Conservation (phyloP, 257 asterid species). For the Dorcoceras hygrometricum region DNA sequence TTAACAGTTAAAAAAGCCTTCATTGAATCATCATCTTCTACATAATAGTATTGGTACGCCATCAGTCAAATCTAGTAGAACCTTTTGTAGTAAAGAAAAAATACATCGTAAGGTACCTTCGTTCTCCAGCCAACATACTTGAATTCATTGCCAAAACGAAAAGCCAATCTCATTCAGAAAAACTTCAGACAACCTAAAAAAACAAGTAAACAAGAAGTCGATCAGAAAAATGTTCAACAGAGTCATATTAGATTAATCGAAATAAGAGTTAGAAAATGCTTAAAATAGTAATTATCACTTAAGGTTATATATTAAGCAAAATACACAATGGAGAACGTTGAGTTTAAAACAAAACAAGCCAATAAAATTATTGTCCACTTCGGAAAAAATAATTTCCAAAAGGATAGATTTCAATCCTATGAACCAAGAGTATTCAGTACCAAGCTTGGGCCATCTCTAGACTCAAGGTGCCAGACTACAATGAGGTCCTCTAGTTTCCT, state of each 20-base stretch:
- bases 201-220: conserved; percentile 9
- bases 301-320: not conserved
- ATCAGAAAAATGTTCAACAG: conserved; percentile 8
- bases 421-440: not conserved
- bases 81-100: not conserved
- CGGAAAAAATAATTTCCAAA: not conserved
- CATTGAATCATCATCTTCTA: not conserved
- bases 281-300: too few relatives aligned
- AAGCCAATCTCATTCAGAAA: conserved; percentile 59
- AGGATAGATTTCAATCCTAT: not conserved
- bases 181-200: conserved; percentile 36
- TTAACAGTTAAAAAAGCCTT: not conserved
- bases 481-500: not conserved
- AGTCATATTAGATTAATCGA: not conserved
- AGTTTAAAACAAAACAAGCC: not conserved
- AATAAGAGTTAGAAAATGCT: not conserved
- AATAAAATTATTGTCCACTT: not conserved
- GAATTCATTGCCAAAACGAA: conserved; percentile 68
- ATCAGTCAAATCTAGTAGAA: conserved; percentile 11
- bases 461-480: not conserved
- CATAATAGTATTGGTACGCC: not conserved
- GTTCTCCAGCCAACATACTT: conserved; percentile 82
- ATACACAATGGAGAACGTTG: not conserved
- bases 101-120: conserved; percentile 53
- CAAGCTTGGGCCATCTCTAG: not conserved